These are phyloP conservation scores for Pichia sp. DNA, from an alignment of 1,139 yeast genomes.

Conservation along the genomic window DNA sequence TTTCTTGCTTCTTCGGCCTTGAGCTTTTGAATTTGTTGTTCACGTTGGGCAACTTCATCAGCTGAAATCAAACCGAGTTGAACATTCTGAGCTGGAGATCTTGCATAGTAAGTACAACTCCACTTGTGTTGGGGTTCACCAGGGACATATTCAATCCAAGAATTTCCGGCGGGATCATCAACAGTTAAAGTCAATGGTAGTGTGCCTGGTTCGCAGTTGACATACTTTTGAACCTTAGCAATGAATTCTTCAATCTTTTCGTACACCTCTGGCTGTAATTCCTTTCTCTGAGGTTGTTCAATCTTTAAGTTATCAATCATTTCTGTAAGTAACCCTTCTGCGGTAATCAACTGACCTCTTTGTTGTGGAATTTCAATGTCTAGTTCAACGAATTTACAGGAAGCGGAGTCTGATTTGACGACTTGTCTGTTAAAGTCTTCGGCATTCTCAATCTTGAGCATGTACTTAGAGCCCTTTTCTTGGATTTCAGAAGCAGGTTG, in stretches of 20 bases:
- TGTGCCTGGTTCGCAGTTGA: constrained; percentile 57
- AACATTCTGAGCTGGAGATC: constrained; percentile 87
- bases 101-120: constrained; percentile 75
- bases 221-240: constrained; percentile 46
- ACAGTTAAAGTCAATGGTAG: constrained; percentile 74
- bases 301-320: constrained; percentile 75
- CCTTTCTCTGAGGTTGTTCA: constrained; percentile 76
- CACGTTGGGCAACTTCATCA: constrained; percentile 60
- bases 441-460: constrained; percentile 60
- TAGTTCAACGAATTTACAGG: constrained; percentile 74
- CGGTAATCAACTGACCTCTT: constrained; percentile 86
- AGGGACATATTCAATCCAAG: constrained; percentile 90
- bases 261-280: constrained; percentile 64
- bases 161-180: constrained; percentile 96
- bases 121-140: constrained; percentile 88
- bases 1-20: constrained; percentile 30
- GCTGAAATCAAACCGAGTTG: constrained; percentile 79
- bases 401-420: constrained; percentile 82
- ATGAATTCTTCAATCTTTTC: constrained; percentile 70
- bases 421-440: constrained; percentile 85
- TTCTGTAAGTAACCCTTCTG: constrained; percentile 81
- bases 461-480: constrained; percentile 76
- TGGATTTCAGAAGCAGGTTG: constrained; percentile 91
- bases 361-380: constrained; percentile 95
- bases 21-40: constrained; percentile 29